These are phyloP conservation scores for Poterioochromonas sp. DNA, from an alignment of 352 stramenopile species.

Conservation along the genomic window DNA sequence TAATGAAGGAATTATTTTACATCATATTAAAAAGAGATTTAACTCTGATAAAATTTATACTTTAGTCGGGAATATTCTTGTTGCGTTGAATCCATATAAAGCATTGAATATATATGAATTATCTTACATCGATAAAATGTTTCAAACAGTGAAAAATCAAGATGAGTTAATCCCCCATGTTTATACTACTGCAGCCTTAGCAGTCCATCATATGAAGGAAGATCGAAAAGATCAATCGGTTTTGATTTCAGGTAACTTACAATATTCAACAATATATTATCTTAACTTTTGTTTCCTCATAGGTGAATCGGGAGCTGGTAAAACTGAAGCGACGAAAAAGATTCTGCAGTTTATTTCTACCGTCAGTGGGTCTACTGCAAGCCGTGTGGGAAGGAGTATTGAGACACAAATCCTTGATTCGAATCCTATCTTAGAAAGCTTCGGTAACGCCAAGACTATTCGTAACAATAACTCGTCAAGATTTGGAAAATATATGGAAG, in stretches of 20 bases:
- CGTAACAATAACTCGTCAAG: slow-evolving; percentile 87
- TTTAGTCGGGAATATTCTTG: slow-evolving; percentile 53
- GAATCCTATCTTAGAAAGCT: slow-evolving; percentile 77
- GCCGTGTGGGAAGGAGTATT: slow-evolving; percentile 37
- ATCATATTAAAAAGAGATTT: slow-evolving; percentile 49
- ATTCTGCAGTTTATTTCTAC: slow-evolving; percentile 8
- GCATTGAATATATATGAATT: slow-evolving; percentile 44
- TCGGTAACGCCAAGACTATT: slow-evolving; percentile 76
- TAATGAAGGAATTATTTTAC: slow-evolving; percentile 26
- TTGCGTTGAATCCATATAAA: slow-evolving; percentile 58
- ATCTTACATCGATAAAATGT: slow-evolving; percentile 46
- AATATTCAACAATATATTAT: neutral
- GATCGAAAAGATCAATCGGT: slow-evolving; percentile 61
- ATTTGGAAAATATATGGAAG: slow-evolving; percentile 86
- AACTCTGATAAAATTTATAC: slow-evolving; percentile 80
- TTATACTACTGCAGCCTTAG: slow-evolving; percentile 44
- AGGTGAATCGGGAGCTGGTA: slow-evolving; percentile 22
- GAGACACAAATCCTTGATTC: slow-evolving; percentile 27
- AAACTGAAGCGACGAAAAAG: slow-evolving; percentile 35
- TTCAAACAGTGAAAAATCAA: slow-evolving; percentile 23
- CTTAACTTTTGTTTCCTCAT: neutral
- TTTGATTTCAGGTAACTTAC: slow-evolving; percentile 46
- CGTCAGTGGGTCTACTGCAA: neutral
- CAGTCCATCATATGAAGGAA: slow-evolving; percentile 37
- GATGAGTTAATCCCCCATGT: slow-evolving; percentile 40